These are phyloP conservation scores for Eremothecium sinecaudum DNA, from an alignment of 1,139 yeast genomes.

Conservation along the genomic window DNA sequence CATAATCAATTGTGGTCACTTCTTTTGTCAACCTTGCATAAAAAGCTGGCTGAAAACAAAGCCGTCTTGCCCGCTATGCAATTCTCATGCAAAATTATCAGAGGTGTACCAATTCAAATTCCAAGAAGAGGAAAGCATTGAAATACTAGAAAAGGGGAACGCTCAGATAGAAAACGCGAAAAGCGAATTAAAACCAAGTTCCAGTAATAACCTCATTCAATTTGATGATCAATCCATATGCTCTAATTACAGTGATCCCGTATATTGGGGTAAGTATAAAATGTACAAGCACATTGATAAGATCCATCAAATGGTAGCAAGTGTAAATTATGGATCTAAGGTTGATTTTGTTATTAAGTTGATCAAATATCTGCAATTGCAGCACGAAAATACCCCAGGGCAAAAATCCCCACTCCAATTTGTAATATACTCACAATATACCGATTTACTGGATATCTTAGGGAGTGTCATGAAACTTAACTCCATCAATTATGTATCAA, in stretches of 20 bases:
- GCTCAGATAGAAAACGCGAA: constrained; percentile 22
- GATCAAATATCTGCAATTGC: constrained; percentile 48
- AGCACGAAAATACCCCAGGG: constrained; percentile 43
- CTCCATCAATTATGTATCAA: constrained; percentile 34
- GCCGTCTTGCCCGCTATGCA: constrained; percentile 70
- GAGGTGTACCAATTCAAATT: constrained; percentile 35
- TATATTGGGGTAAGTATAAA: constrained; percentile 16
- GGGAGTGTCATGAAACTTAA: constrained; percentile 58
- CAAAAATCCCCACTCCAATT: constrained; percentile 40
- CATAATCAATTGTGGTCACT: constrained; percentile 82
- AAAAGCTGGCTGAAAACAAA: constrained; percentile 56
- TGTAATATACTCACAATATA: constrained; percentile 83
- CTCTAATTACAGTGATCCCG: constrained; percentile 10
- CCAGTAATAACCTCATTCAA: neutral
- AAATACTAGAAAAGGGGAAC: constrained; percentile 2
- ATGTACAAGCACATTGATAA: constrained; percentile 22
- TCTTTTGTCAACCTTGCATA: constrained; percentile 71
- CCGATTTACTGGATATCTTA: constrained; percentile 57
- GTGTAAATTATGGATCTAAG: constrained; percentile 65
- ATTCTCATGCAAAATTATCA: constrained; percentile 41
- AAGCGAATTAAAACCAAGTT: constrained; percentile 10
- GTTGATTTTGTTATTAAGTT: constrained; percentile 75
- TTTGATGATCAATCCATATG: neutral
- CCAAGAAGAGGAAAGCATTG: constrained; percentile 11
- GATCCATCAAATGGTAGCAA: constrained; percentile 40